phyloP scores from a whole-genome alignment of 2,329 filamentous ascomycete species.

The Graphiopsis chlorocephala region DNA sequence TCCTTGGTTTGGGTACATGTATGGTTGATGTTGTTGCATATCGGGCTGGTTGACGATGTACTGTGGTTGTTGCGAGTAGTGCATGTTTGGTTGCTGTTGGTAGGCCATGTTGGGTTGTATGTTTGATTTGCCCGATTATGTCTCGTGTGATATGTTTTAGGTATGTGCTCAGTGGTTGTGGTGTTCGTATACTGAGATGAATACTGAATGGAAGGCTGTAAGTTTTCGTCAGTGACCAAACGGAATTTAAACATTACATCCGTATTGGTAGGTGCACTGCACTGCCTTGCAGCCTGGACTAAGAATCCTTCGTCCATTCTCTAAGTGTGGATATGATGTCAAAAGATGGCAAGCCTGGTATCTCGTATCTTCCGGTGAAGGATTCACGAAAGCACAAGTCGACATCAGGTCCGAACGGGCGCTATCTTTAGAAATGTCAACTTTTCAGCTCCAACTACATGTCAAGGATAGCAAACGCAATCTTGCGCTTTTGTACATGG shows the following conservation, averaged over 20 bases:
- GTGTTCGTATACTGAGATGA: background rate
- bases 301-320: conserved; percentile 2
- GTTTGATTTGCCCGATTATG: background rate
- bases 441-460: background rate
- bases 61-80: conserved; percentile 2
- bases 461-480: background rate
- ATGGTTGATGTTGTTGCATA: conserved; percentile 1
- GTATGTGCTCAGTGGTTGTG: background rate
- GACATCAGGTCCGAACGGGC: background rate
- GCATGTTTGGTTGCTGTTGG: conserved; percentile 4
- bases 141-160: background rate
- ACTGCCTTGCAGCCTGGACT: background rate
- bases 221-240: background rate
- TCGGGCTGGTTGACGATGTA: background rate
- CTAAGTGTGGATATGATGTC: background rate
- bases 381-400: conserved; percentile 1
- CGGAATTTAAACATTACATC: background rate
- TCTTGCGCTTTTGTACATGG: background rate
- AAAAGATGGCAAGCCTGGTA: background rate
- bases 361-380: background rate
- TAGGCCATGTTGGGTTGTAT: background rate
- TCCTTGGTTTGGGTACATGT: background rate
- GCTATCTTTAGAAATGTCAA: conserved; percentile 4
- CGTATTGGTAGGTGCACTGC: background rate
- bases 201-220: background rate